Percentiles rank a stretch among this genome's conserved stretches.
These are phyloP conservation scores for Ilyonectria robusta DNA, from an alignment of 2,329 filamentous ascomycete genomes.

Conservation along the genomic window DNA sequence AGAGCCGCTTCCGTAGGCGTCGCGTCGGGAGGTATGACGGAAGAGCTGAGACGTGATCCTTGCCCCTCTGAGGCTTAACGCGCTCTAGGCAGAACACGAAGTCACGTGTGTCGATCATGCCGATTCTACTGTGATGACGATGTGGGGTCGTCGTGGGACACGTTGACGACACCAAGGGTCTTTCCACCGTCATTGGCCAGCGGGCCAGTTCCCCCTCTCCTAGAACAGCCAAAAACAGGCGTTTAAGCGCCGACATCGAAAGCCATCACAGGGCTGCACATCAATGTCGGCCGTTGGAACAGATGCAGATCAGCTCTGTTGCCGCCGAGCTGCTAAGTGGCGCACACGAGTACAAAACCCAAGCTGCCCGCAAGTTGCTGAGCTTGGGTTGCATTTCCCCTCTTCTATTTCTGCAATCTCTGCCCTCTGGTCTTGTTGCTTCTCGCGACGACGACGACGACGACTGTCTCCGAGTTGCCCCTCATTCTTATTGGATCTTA, in stretches of 20 bases:
- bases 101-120: constrained; percentile 39
- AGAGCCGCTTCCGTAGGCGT: constrained; percentile 26
- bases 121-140: constrained; percentile 38
- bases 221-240: constrained; percentile 42
- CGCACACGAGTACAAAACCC: constrained; percentile 46
- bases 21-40: constrained; percentile 36
- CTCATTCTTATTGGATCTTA: constrained; percentile 4
- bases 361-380: constrained; percentile 39
- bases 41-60: constrained; percentile 38
- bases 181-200: constrained; percentile 40
- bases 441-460: constrained; percentile 27
- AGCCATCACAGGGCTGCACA: constrained; percentile 38
- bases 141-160: constrained; percentile 42
- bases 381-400: constrained; percentile 23
- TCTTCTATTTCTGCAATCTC: constrained; percentile 2
- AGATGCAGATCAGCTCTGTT: constrained; percentile 37
- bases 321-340: constrained; percentile 40
- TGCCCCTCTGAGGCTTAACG: constrained; percentile 32
- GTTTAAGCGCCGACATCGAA: constrained; percentile 50
- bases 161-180: constrained; percentile 46
- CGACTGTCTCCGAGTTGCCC: constrained; percentile 26
- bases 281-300: constrained; percentile 45
- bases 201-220: constrained; percentile 42
- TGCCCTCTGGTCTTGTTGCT: constrained; percentile 11
- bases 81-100: constrained; percentile 40